Evolutionary conservation across 2,329 filamentous ascomycete species (phyloP).

Genomic region (Blastomyces silverae): DNA sequence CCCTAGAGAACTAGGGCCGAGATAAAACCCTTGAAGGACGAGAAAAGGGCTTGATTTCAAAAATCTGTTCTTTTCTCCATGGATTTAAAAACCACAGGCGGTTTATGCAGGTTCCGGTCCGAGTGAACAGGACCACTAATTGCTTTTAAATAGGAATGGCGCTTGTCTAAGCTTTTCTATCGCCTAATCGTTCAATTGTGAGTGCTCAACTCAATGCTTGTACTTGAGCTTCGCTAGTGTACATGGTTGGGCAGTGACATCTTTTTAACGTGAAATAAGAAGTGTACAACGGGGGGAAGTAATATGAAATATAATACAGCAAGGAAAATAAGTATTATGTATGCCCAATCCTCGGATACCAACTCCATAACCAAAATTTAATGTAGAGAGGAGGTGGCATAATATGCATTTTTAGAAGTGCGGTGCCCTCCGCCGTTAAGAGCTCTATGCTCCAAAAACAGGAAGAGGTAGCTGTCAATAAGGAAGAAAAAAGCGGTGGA

Average conservation of each 20-base stretch:
- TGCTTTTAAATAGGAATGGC: no score
- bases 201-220: background rate
- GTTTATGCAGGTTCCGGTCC: no score
- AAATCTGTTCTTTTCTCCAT: no score
- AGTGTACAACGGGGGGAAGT: background rate
- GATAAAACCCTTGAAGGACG: no score
- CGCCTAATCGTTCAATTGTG: background rate
- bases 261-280: background rate
- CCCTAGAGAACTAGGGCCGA: no score
- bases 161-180: background rate
- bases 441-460: background rate
- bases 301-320: constrained; percentile 9
- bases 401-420: background rate
- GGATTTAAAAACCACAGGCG: no score
- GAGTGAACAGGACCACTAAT: no score
- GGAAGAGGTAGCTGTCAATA: background rate
- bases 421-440: background rate
- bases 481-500: background rate
- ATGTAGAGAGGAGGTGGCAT: background rate
- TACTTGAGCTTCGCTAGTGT: background rate
- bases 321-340: background rate
- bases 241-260: background rate
- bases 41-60: no score
- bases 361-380: constrained; percentile 1
- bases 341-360: background rate